Evolutionary conservation across 2,329 filamentous ascomycete genomes (phyloP).

Genomic region (Xylaria sp.): DNA sequence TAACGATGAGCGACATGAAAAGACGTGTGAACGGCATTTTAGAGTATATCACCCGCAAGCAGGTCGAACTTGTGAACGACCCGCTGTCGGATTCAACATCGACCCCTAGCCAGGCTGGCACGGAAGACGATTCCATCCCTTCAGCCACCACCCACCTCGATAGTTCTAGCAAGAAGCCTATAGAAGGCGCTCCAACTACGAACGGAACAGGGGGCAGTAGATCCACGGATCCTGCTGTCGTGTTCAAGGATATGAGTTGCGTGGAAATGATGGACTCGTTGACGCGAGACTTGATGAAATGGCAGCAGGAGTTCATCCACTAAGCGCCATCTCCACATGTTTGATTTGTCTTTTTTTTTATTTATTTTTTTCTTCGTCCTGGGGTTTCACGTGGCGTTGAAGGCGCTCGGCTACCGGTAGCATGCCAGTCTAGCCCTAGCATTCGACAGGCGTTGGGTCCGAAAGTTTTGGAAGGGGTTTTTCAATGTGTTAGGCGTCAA

Average conservation of each 20-base stretch:
- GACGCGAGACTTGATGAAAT: conserved; percentile 82
- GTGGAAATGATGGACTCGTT: conserved; percentile 92
- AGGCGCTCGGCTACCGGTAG: conserved; percentile 38
- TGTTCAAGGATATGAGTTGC: conserved; percentile 80
- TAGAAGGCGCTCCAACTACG: conserved; percentile 29
- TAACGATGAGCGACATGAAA: conserved; percentile 90
- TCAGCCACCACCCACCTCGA: conserved; percentile 54
- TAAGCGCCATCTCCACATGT: conserved; percentile 42
- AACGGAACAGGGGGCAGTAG: conserved; percentile 51
- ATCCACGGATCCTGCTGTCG: conserved; percentile 49
- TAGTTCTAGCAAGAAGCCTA: conserved; percentile 40
- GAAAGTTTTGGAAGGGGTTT: conserved; percentile 22
- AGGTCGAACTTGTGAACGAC: conserved; percentile 84
- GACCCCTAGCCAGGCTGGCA: conserved; percentile 55
- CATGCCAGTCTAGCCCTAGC: conserved; percentile 38
- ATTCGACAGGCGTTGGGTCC: conserved; percentile 44
- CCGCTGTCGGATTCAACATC: conserved; percentile 57
- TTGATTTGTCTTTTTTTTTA: conserved; percentile 3
- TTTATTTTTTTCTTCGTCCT: background rate
- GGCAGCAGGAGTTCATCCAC: conserved; percentile 77
- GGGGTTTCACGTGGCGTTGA: conserved; percentile 21
- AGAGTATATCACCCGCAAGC: conserved; percentile 89
- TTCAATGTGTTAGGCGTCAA: conserved; percentile 25
- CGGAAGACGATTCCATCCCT: conserved; percentile 53
- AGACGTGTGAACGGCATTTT: conserved; percentile 84